phyloP scores from a whole-genome alignment of 1,284 basidiomycete species.

The Naganishia cerealis region DNA sequence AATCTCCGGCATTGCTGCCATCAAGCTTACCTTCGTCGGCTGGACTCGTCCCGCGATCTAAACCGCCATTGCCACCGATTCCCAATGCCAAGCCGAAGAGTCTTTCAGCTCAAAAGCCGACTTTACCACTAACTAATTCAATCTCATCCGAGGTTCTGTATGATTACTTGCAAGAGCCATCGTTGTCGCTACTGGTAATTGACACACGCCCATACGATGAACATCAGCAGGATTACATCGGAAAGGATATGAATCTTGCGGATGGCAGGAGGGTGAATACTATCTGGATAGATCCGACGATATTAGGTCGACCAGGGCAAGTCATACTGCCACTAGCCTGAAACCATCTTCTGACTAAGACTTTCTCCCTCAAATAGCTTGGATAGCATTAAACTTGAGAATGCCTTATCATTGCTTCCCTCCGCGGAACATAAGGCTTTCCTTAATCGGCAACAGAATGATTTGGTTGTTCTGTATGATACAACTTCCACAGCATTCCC shows the following conservation, averaged over 20 bases:
- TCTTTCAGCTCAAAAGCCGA: slow-evolving; percentile 43
- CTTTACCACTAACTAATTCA: slow-evolving; percentile 61
- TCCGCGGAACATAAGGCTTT: slow-evolving; percentile 71
- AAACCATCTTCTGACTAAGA: slow-evolving; percentile 1
- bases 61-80: slow-evolving; percentile 3
- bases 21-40: neutral
- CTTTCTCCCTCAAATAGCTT: slow-evolving; percentile 58
- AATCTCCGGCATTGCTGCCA: neutral
- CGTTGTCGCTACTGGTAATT: slow-evolving; percentile 71
- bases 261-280: slow-evolving; percentile 51
- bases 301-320: slow-evolving; percentile 69
- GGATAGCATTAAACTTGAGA: slow-evolving; percentile 68
- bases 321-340: slow-evolving; percentile 42
- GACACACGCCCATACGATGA: slow-evolving; percentile 78
- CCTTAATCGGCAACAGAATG: slow-evolving; percentile 77
- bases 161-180: slow-evolving; percentile 61
- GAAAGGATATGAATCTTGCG: slow-evolving; percentile 53
- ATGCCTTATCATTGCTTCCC: slow-evolving; percentile 71
- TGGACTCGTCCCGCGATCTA: neutral
- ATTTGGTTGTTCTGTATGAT: slow-evolving; percentile 88
- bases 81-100: slow-evolving; percentile 5
- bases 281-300: slow-evolving; percentile 81
- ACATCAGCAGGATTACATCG: slow-evolving; percentile 73
- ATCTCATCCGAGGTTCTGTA: slow-evolving; percentile 65
- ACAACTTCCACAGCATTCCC: slow-evolving; percentile 64